phyloP scores from a whole-genome alignment of 768 basidiomycete genomes.

The Stropharia rugosoannulata region DNA sequence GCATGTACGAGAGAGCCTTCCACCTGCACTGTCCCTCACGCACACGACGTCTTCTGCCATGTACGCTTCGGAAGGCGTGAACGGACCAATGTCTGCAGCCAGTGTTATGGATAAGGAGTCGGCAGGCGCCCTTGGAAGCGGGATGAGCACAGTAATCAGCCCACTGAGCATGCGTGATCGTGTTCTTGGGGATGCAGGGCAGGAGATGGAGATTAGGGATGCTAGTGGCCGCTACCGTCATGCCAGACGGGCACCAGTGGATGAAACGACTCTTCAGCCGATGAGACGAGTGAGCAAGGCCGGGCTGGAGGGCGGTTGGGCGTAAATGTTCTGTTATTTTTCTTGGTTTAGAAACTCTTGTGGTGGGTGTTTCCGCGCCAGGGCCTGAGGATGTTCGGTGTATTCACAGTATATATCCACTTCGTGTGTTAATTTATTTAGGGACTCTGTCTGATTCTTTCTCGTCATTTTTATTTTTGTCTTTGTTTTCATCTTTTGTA shows the following conservation, averaged over 20 bases:
- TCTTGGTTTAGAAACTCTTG: background rate
- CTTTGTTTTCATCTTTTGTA: too few relatives aligned
- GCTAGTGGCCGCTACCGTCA: slow-evolving; percentile 83
- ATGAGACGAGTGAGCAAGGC: slow-evolving; percentile 91
- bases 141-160: too few relatives aligned
- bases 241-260: slow-evolving; percentile 82
- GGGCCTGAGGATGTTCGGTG: background rate
- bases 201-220: slow-evolving; percentile 91
- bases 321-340: slow-evolving; percentile 15
- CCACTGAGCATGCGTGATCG: slow-evolving; percentile 10
- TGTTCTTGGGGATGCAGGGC: slow-evolving; percentile 64
- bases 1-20: slow-evolving; percentile 75
- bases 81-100: slow-evolving; percentile 36
- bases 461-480: too few relatives aligned
- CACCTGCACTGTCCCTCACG: slow-evolving; percentile 36
- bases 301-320: slow-evolving; percentile 79
- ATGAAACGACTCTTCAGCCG: slow-evolving; percentile 87
- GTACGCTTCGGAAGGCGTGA: slow-evolving; percentile 23
- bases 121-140: too few relatives aligned
- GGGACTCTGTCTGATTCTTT: too few relatives aligned
- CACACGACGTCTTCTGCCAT: slow-evolving; percentile 6
- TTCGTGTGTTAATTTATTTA: background rate
- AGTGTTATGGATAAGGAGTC: slow-evolving; percentile 28
- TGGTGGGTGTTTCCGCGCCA: background rate
- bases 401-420: background rate